Percentiles rank a stretch among this genome's conserved stretches.
Evolutionary conservation across 2,329 filamentous ascomycete species (phyloP).

Genomic region (Chrysosporium keratinophilum): DNA sequence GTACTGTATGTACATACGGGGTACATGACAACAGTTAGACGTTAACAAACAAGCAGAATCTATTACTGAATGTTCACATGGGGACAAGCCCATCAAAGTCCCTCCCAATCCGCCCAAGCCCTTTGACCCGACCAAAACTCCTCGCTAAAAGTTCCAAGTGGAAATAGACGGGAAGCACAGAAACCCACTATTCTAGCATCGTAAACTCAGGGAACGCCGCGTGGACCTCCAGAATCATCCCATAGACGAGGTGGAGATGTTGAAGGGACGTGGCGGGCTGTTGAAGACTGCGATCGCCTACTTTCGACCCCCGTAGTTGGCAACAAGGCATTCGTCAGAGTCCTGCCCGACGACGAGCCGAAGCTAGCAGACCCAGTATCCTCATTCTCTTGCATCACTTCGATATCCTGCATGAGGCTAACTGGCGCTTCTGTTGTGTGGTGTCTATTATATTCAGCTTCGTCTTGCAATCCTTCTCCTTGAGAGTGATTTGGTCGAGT

Average conservation of each 20-base stretch:
- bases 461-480: not conserved
- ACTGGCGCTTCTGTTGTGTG: not conserved
- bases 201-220: not conserved
- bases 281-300: not conserved
- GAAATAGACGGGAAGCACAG: not conserved
- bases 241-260: not conserved
- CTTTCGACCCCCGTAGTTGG: not conserved
- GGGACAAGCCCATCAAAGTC: not conserved
- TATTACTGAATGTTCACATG: not conserved
- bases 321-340: conserved; percentile 1
- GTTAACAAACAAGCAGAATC: not conserved
- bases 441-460: not conserved
- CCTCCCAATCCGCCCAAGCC: not conserved
- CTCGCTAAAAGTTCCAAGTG: conserved; percentile 6
- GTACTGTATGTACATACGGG: too few species aligned
- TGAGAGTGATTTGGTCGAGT: not conserved
- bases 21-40: too few species aligned
- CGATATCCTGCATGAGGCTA: not conserved
- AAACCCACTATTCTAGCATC: not conserved
- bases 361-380: not conserved
- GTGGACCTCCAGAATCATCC: conserved; percentile 4
- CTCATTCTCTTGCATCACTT: not conserved
- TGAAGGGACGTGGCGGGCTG: not conserved
- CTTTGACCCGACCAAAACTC: not conserved
- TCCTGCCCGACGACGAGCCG: conserved; percentile 3